Conservation (phyloP, 2,329 filamentous ascomycete species). For the Monosporascus sp. region DNA sequence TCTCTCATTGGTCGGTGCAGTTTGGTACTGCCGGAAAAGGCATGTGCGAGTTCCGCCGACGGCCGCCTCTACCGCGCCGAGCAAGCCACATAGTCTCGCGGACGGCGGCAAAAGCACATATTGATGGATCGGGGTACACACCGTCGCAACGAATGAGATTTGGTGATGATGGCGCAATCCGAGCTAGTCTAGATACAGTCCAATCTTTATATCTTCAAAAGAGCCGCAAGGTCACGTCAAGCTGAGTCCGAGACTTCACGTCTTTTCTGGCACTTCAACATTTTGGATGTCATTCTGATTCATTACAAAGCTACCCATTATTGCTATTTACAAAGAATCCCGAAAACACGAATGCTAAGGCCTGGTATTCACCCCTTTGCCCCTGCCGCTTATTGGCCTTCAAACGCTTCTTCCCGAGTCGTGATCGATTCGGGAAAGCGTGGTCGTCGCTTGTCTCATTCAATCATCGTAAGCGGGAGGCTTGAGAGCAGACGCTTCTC, state of each 20-base stretch:
- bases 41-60: not conserved
- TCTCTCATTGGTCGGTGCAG: not conserved
- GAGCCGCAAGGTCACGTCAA: conserved; percentile 17
- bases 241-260: conserved; percentile 6
- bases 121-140: not conserved
- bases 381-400: not conserved
- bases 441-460: not conserved
- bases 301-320: not conserved
- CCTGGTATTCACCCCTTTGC: not conserved
- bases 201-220: conserved; percentile 8
- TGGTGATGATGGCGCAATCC: conserved; percentile 21
- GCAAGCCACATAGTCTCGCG: not conserved
- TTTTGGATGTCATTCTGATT: too few relatives aligned
- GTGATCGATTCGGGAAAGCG: not conserved
- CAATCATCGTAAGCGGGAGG: not conserved
- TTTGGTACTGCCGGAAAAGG: not conserved
- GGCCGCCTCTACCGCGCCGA: not conserved
- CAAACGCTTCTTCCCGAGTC: not conserved
- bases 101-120: not conserved
- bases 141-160: not conserved
- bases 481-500: too few relatives aligned
- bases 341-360: not conserved
- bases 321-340: not conserved
- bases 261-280: conserved; percentile 12
- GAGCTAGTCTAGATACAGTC: conserved; percentile 21